These are phyloP conservation scores for Citeromyces nyonsensis DNA, from an alignment of 805 yeast species.

Conservation along the genomic window DNA sequence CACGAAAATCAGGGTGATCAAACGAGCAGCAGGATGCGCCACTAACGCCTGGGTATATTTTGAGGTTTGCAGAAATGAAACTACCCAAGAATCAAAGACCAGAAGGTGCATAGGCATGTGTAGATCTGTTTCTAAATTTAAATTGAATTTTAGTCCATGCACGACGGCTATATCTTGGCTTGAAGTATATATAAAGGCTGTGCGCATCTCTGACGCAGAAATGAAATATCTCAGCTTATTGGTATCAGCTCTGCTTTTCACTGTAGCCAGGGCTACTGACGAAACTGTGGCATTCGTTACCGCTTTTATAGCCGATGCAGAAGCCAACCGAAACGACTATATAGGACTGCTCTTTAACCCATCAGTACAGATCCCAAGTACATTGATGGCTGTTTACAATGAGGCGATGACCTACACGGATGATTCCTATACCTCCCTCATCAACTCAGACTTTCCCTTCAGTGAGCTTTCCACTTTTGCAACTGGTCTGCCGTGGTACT, in stretches of 20 bases:
- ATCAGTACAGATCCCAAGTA: no score
- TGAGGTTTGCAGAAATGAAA: constrained; percentile 13
- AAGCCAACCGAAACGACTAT: constrained; percentile 15
- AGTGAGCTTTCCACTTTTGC: constrained; percentile 3
- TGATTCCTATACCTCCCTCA: constrained; percentile 18
- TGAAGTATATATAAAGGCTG: no score
- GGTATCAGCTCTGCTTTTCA: not conserved
- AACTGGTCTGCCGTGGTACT: constrained; percentile 16
- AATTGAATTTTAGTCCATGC: no score
- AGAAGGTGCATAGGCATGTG: no score
- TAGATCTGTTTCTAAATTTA: no score
- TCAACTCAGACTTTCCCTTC: constrained; percentile 4
- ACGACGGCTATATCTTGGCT: no score
- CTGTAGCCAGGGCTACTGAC: not conserved
- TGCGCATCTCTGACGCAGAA: not conserved
- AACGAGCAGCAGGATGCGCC: constrained; percentile 7
- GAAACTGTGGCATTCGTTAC: constrained; percentile 13
- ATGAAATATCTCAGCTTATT: not conserved
- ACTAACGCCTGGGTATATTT: constrained; percentile 12
- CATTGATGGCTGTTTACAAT: constrained; percentile 8
- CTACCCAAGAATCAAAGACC: no score
- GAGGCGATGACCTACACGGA: constrained; percentile 18
- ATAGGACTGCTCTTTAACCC: constrained; percentile 4
- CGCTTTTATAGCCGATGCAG: constrained; percentile 20
- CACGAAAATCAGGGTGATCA: constrained; percentile 11